Evolutionary conservation across 78 protist species (phyloP).

Genomic region (Mastigamoeba balamuthi): DNA sequence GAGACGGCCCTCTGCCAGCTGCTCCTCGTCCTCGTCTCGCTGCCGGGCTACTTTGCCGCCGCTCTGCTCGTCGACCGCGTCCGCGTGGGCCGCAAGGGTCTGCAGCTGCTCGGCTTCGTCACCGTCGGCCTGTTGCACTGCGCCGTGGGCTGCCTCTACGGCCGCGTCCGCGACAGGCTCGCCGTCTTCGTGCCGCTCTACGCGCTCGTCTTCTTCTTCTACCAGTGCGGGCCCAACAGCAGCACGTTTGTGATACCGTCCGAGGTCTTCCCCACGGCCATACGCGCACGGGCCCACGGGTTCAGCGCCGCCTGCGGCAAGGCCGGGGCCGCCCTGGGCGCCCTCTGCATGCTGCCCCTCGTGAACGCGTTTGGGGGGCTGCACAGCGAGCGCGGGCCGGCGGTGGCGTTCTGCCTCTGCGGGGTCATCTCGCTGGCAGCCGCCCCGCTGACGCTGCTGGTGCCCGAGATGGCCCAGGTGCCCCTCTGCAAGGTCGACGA

Average conservation of each 20-base stretch:
- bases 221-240: conserved; percentile 76
- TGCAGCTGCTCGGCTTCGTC: conserved; percentile 42
- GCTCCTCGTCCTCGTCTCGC: conserved; percentile 18
- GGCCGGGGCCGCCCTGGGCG: conserved; percentile 73
- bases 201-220: conserved; percentile 72
- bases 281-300: conserved; percentile 35
- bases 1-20: conserved; percentile 2
- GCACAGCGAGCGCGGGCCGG: no score
- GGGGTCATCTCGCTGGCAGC: no score
- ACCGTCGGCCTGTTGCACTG: conserved; percentile 8
- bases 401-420: no score
- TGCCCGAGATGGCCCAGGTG: no score
- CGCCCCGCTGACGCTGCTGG: no score
- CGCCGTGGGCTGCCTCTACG: conserved; percentile 18
- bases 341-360: conserved; percentile 30
- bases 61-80: conserved; percentile 16
- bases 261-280: conserved; percentile 56
- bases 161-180: conserved; percentile 3
- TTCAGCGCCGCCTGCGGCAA: conserved; percentile 67
- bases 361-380: conserved; percentile 16
- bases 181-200: conserved; percentile 46
- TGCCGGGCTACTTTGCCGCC: conserved; percentile 58
- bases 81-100: conserved; percentile 11
- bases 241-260: conserved; percentile 78
- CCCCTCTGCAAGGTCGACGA: no score